A percentile compares a stretch with the other conserved stretches of the same genome.
Conservation (phyloP, 139 green algal genomes). For the Coelastrella sp. region DNA sequence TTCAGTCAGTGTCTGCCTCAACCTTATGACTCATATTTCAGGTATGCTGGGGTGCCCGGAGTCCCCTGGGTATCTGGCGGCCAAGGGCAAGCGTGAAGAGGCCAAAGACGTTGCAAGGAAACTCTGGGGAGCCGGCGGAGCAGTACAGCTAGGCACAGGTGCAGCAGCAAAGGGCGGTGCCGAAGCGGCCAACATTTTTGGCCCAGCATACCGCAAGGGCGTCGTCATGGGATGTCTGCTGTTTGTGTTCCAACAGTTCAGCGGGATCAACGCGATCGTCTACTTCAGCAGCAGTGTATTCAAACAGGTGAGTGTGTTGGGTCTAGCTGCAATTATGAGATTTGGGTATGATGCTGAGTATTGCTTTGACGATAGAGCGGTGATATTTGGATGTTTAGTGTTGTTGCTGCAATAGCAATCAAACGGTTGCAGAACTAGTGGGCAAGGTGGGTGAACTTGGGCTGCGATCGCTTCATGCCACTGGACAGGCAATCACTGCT, state of each 20-base stretch:
- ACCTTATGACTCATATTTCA: slow-evolving; percentile 30
- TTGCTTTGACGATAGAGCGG: not conserved
- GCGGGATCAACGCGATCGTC: slow-evolving; percentile 96
- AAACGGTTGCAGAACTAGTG: too few species aligned
- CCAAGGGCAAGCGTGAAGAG: slow-evolving; percentile 57
- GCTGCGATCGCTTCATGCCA: too few species aligned
- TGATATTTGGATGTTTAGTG: too few species aligned
- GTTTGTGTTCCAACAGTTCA: slow-evolving; percentile 96
- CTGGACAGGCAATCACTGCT: too few species aligned
- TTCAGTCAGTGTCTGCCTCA: not conserved
- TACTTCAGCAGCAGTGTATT: slow-evolving; percentile 98
- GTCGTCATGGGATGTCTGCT: slow-evolving; percentile 71
- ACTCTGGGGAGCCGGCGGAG: slow-evolving; percentile 74
- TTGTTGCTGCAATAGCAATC: too few species aligned
- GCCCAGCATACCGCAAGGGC: slow-evolving; percentile 50
- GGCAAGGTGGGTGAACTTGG: too few species aligned
- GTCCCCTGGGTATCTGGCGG: slow-evolving; percentile 84
- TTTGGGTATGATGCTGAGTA: not conserved
- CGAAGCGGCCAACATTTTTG: slow-evolving; percentile 51
- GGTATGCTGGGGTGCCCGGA: slow-evolving; percentile 87
- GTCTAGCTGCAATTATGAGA: not conserved
- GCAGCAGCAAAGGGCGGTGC: not conserved
- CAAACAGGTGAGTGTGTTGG: slow-evolving; percentile 75
- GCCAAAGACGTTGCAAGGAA: slow-evolving; percentile 67
- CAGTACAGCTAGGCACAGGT: slow-evolving; percentile 54